Evolutionary conservation across 192 early-diverging fungal species (phyloP).

Genomic region (Mortierella alpina): DNA sequence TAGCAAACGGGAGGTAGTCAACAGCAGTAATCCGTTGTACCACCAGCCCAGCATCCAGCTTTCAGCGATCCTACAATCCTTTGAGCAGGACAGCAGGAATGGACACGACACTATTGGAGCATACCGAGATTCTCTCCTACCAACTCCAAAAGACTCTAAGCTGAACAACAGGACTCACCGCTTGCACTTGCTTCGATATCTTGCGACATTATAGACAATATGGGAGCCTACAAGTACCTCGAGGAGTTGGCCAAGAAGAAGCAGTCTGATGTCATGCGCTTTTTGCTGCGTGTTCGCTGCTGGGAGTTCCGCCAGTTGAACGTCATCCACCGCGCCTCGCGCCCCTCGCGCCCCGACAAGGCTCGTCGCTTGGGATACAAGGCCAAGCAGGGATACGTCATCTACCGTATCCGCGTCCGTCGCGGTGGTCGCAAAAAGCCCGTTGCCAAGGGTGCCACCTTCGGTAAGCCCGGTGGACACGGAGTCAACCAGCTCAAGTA

Average conservation of each 20-base stretch:
- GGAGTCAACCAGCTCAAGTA: conserved; percentile 99
- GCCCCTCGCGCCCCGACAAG: conserved; percentile 98
- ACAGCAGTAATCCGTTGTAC: not conserved
- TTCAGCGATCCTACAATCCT: not conserved
- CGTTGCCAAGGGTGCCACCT: conserved; percentile 97
- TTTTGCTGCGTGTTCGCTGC: conserved; percentile 96
- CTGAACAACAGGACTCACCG: not conserved
- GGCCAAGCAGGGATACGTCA: conserved; percentile 99
- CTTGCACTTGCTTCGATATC: not conserved
- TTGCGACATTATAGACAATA: conserved; percentile 94
- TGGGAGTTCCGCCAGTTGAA: conserved; percentile 99
- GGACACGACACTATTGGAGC: not conserved
- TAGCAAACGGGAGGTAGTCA: too few relatives aligned
- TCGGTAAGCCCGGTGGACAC: conserved; percentile 98
- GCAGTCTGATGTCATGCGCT: conserved; percentile 95
- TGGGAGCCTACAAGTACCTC: conserved; percentile 99
- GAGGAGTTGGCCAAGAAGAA: conserved; percentile 97
- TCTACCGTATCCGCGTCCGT: conserved; percentile 99
- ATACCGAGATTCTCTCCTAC: not conserved
- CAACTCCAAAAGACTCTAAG: not conserved
- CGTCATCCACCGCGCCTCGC: conserved; percentile 98
- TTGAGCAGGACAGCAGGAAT: too few relatives aligned
- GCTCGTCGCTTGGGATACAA: conserved; percentile 99
- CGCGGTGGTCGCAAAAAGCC: conserved; percentile 98
- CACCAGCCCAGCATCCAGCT: not conserved